Base-by-base conservation (phyloP, 495 filamentous ascomycete genomes). In the Aspergillus ostianus region DNA sequence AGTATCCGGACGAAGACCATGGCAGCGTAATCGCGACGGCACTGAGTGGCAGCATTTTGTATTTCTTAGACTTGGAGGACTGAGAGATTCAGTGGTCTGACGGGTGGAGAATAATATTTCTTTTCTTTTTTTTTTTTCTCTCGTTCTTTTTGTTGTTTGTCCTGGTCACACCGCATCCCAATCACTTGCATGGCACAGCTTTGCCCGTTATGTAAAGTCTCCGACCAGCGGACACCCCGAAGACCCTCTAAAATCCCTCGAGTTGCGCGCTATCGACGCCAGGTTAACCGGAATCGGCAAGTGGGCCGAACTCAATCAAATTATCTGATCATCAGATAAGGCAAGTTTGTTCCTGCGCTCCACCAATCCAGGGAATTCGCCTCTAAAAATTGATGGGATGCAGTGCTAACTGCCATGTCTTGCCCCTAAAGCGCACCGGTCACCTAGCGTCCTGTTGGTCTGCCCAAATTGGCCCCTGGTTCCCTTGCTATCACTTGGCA, bases 1-100 rank as follows among this genome's bases (percentile, higher is more conserved):
- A 55, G 29, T 68, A 68, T 32, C 23, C 53, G 27, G 66, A 64
- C 49, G 68, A 70, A 32, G 66, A 70, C 46, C 65, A 70, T 61
- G 63, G 67, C 3, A 70, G 65, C 52, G 67, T 70, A 4, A 64
- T 70, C 50, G 63, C 60, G 21, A 54, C 56, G 6, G 61, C 65
- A 5, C 30, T 70, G 46, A 70, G 56, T 51, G 65, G 65, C 8
- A 59, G 55, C 5, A 64, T 66, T 15, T 44, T 60, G 18, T 62
- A 60, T 47, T 64, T 68, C 45, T 27, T 66, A 15, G 63, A 68
- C 64, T 57, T 51, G 18, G 55, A 49, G 15, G 19, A 10, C n/a
- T 47, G 44, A 47, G 23, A 26, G 23, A 2, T 41, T 41, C 9
- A 41, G 36, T 17, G 6, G 36, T 17, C 36, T 41, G 36, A 41